These are phyloP conservation scores for Penicillium fimorum DNA, from an alignment of 495 filamentous ascomycete species.

Conservation along the genomic window DNA sequence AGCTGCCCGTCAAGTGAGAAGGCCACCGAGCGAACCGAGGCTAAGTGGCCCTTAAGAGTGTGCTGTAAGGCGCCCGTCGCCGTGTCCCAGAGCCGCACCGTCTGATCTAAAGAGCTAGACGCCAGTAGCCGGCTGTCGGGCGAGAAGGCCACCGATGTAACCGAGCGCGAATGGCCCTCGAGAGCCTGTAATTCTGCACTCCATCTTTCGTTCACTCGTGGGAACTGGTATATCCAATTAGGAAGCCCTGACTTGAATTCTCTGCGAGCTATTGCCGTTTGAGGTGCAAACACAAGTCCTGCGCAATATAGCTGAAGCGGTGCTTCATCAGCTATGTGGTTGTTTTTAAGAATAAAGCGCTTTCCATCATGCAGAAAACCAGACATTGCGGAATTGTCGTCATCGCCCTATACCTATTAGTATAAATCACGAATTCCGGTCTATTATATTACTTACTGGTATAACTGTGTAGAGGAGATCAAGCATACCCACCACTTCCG, in stretches of 20 bases:
- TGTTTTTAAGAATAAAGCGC: constrained; percentile 34
- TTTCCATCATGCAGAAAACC: constrained; percentile 27
- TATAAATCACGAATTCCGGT: constrained; percentile 3
- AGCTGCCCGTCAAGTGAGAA: constrained; percentile 27
- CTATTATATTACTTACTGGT: constrained; percentile 4
- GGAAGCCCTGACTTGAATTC: constrained; percentile 17
- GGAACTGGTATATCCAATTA: constrained; percentile 17
- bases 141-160: constrained; percentile 25
- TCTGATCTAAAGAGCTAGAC: constrained; percentile 20
- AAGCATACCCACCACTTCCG: constrained; percentile 20
- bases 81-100: constrained; percentile 31
- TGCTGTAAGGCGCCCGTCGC: constrained; percentile 9
- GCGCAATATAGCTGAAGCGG: constrained; percentile 26
- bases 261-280: constrained; percentile 28
- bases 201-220: constrained; percentile 17
- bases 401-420: constrained; percentile 10
- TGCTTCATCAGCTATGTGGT: constrained; percentile 34
- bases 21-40: constrained; percentile 12
- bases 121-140: constrained; percentile 21
- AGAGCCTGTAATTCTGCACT: constrained; percentile 24
- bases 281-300: constrained; percentile 37
- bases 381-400: constrained; percentile 15
- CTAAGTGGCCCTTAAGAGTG: constrained; percentile 22
- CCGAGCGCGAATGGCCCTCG: constrained; percentile 19
- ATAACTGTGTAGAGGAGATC: background rate